These are phyloP conservation scores for Dictyostelium firmibasis DNA, from an alignment of 78 protist species.

Conservation along the genomic window DNA sequence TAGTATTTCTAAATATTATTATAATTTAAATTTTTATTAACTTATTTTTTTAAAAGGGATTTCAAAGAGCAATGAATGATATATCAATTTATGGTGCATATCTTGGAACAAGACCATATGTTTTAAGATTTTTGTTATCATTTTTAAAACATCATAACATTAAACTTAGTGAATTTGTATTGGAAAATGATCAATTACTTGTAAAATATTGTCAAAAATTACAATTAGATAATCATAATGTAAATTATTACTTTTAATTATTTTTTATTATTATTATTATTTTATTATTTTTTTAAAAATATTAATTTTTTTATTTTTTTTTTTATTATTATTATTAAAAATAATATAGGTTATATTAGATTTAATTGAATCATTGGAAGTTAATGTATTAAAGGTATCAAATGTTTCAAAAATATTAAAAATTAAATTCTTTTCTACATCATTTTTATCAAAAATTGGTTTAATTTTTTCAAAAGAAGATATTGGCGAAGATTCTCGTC, in stretches of 20 bases:
- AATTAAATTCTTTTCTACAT: slow-evolving; percentile 8
- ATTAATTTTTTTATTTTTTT: neutral
- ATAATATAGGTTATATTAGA: slow-evolving; percentile 30
- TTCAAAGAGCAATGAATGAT: slow-evolving; percentile 26
- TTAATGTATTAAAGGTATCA: neutral
- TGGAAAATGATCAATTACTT: slow-evolving; percentile 8
- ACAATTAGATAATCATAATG: slow-evolving; percentile 51
- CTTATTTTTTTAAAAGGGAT: neutral
- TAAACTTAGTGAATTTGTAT: slow-evolving; percentile 20
- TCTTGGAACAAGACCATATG: slow-evolving; percentile 41
- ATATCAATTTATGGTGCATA: slow-evolving; percentile 42
- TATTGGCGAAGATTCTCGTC: slow-evolving; percentile 41
- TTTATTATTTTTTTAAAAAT: too few relatives aligned
- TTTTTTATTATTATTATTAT: neutral
- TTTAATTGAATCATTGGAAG: slow-evolving; percentile 38
- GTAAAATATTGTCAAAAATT: neutral
- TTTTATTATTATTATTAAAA: neutral
- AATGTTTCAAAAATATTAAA: neutral
- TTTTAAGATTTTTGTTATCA: slow-evolving; percentile 42
- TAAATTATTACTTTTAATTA: too few relatives aligned
- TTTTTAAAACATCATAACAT: slow-evolving; percentile 43
- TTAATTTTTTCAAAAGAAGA: slow-evolving; percentile 26
- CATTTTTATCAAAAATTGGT: slow-evolving; percentile 19
- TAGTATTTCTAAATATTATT: neutral
- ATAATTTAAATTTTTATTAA: neutral